Evolutionary conservation across 331 rosid genomes (phyloP), one percentile per base, ranked within the genome.

Genomic region (Acacia pycnantha): DNA sequence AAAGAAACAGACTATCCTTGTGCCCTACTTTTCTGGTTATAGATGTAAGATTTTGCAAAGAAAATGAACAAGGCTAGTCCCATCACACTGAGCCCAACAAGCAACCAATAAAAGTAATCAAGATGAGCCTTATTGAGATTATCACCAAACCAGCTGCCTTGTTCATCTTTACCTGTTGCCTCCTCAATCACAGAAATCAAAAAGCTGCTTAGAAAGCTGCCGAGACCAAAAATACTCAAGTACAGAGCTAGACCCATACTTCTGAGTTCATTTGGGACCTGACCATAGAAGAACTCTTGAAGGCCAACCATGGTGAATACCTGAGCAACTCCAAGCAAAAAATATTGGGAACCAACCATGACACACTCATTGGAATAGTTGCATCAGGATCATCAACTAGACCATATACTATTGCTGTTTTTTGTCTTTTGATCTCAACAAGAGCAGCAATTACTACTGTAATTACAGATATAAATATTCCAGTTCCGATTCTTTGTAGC

Each of bases 101-200:
- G 53, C 14, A 69, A 69, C 74, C 74, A 69, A 15, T 74, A 74
- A 54, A 74, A 74, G n/a, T 53, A 74, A 54, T 74, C 78, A 74
- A 74, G 67, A 53, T 53, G 78, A 15, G 67, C 78, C 46, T 31
- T 16, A 12, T 74, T 74, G 33, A 74, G 66, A 53, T 74, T 74
- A 50, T 51, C 26, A 2, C 21, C 48, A 53, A 74, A 74, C 78
- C 67, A 74, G 50, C 78, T 33, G 16, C 33, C 6, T 50, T 53
- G 48, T 35, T 27, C 67, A 51, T 53, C 41, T 69, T 11, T 40
- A 4, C 53, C 53, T 1, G 53, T 69, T n/a, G 27, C 19, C 47
- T 69, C n/a, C 74, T 69, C 74, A 11, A 41, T 69, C 53, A 41
- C 31, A 69, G 51, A 41, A 12, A 69, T 69, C 11, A 69, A 5